A percentile compares a stretch with the other conserved stretches of the same genome.
These are phyloP conservation scores for Cutaneotrichosporon sp. DNA, from an alignment of 1,284 basidiomycete genomes.

Conservation along the genomic window DNA sequence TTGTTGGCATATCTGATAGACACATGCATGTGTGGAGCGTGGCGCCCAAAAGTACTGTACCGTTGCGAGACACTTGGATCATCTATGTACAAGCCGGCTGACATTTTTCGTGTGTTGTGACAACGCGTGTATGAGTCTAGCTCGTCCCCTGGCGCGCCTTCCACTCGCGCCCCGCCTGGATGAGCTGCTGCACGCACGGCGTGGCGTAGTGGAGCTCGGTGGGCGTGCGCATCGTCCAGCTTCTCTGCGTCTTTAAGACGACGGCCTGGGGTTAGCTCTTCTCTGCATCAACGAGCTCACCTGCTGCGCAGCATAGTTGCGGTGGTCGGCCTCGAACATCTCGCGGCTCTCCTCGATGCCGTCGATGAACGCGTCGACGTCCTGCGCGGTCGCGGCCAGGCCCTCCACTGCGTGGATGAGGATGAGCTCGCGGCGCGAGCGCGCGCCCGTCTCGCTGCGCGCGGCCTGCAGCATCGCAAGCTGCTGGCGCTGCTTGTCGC, in stretches of 20 bases:
- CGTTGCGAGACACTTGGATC: too few relatives aligned
- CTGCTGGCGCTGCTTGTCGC: constrained; percentile 61
- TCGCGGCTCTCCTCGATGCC: constrained; percentile 87
- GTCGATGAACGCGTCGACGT: constrained; percentile 78
- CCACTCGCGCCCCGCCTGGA: constrained; percentile 37
- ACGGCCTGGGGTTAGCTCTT: constrained; percentile 64
- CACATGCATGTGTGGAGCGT: constrained; percentile 5
- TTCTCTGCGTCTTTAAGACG: constrained; percentile 87
- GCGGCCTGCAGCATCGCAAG: constrained; percentile 8
- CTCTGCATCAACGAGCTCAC: constrained; percentile 55
- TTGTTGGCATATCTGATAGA: constrained; percentile 1
- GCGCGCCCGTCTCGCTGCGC: constrained; percentile 31
- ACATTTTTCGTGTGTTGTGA: not conserved
- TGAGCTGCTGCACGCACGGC: constrained; percentile 36
- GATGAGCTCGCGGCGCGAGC: constrained; percentile 73
- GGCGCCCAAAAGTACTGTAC: not conserved
- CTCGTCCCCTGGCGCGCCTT: not conserved
- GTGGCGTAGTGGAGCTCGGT: constrained; percentile 88
- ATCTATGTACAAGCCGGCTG: not conserved
- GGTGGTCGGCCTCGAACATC: constrained; percentile 81
- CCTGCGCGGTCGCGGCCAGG: constrained; percentile 78
- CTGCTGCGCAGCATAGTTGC: constrained; percentile 92
- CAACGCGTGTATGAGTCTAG: not conserved
- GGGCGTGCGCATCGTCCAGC: constrained; percentile 82
- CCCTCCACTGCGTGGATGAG: constrained; percentile 69